phyloP scores from a whole-genome alignment of 352 stramenopile species.

The Pelagophyceae sp. region DNA sequence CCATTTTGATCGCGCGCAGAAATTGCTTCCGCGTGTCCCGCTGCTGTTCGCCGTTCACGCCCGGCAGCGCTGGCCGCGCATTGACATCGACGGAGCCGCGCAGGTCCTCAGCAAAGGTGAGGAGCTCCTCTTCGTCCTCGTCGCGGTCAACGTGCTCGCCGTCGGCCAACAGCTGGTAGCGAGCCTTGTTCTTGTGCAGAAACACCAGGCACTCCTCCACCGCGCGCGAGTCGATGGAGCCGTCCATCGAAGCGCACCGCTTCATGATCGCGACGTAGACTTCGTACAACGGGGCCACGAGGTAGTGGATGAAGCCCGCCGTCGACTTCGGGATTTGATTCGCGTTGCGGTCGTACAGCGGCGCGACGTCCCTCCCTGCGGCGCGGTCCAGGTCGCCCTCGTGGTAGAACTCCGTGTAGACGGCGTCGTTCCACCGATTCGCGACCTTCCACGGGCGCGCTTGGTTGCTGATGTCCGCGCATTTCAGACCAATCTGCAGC shows the following conservation, averaged over 20 bases:
- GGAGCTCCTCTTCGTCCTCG: conserved; percentile 7
- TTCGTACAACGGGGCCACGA: conserved; percentile 18
- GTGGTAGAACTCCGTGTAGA: conserved; percentile 20
- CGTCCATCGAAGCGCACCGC: conserved; percentile 8
- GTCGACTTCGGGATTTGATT: conserved; percentile 14
- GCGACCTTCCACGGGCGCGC: conserved; percentile 14
- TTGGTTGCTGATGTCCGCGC: conserved; percentile 17
- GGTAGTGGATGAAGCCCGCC: not conserved
- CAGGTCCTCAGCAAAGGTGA: not conserved
- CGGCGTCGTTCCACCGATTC: conserved; percentile 12
- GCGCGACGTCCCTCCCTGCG: conserved; percentile 4
- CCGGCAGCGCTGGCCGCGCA: not conserved
- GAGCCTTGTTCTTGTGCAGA: conserved; percentile 19
- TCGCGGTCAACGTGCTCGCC: conserved; percentile 9
- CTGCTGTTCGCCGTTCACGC: conserved; percentile 7
- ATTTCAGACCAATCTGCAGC: conserved; percentile 15
- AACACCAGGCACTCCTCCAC: conserved; percentile 20
- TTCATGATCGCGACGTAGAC: conserved; percentile 18
- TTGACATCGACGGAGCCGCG: not conserved
- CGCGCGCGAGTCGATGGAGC: not conserved
- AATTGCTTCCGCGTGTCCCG: not conserved
- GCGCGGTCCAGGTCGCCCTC: conserved; percentile 10
- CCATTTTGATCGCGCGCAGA: not conserved
- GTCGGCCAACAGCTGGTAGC: not conserved
- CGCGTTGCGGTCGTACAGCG: not conserved